phyloP scores from a whole-genome alignment of 495 filamentous ascomycete genomes.

The Hypoxylon trugodes region DNA sequence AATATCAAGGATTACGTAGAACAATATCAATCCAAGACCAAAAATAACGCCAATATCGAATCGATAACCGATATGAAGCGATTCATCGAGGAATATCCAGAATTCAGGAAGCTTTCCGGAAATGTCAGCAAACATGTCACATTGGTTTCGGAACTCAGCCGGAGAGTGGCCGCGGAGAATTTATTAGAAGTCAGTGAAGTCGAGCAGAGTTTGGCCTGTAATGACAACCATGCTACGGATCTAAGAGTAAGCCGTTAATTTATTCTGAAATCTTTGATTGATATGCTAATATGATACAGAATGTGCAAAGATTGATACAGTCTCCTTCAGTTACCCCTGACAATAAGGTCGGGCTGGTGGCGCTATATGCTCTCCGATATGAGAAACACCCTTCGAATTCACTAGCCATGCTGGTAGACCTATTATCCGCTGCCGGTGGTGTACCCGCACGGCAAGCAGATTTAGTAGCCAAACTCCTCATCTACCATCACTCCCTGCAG shows the following conservation, averaged over 20 bases:
- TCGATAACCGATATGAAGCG: constrained; percentile 98
- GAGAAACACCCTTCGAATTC: constrained; percentile 82
- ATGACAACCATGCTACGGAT: constrained; percentile 89
- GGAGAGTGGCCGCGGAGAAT: constrained; percentile 82
- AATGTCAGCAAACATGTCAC: constrained; percentile 99
- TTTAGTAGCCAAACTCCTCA: constrained; percentile 77
- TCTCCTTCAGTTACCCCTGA: constrained; percentile 74
- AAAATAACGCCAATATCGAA: constrained; percentile 92
- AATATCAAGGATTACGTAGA: constrained; percentile 99
- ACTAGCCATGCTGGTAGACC: constrained; percentile 81
- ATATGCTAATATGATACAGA: constrained; percentile 56
- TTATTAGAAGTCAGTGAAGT: constrained; percentile 94
- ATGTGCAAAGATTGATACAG: constrained; percentile 83
- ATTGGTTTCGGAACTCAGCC: constrained; percentile 89
- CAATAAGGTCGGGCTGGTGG: constrained; percentile 86
- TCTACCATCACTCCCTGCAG: constrained; percentile 86
- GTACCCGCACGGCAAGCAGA: constrained; percentile 76
- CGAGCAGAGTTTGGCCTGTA: constrained; percentile 96
- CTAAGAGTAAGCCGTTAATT: constrained; percentile 67
- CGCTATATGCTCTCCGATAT: constrained; percentile 92
- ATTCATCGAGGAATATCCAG: constrained; percentile 98
- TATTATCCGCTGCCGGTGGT: constrained; percentile 78
- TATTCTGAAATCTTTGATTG: neutral
- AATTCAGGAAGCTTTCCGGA: constrained; percentile 94
- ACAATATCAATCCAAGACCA: constrained; percentile 94